These are phyloP conservation scores for Xerocomus brunneocitrinus DNA, from an alignment of 768 basidiomycete genomes.

Conservation along the genomic window DNA sequence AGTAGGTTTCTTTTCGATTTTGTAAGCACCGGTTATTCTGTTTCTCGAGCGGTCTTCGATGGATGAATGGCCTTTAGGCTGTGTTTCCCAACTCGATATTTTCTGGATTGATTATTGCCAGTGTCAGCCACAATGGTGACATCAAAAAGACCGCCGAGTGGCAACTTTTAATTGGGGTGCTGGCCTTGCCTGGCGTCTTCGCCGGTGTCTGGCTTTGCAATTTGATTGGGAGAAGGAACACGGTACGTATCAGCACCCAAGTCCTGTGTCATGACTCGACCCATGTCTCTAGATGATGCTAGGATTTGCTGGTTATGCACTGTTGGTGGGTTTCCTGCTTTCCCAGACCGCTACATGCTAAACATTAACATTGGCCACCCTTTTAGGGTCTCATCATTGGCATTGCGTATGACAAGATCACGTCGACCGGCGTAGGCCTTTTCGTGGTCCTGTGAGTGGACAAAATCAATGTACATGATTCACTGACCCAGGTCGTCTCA, in stretches of 20 bases:
- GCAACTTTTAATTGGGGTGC: slow-evolving; percentile 60
- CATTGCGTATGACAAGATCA: slow-evolving; percentile 56
- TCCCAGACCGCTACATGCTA: not conserved
- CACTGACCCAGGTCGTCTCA: slow-evolving; percentile 18
- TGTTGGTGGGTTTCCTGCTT: slow-evolving; percentile 41
- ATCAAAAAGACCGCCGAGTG: slow-evolving; percentile 62
- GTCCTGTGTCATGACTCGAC: not conserved
- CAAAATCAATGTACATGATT: not conserved
- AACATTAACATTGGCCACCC: not conserved
- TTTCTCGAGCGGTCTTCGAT: not conserved
- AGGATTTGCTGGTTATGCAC: slow-evolving; percentile 62
- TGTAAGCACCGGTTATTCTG: slow-evolving; percentile 25
- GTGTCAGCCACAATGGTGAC: slow-evolving; percentile 50
- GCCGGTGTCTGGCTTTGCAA: slow-evolving; percentile 47
- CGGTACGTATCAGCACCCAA: slow-evolving; percentile 31
- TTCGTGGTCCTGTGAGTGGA: slow-evolving; percentile 61
- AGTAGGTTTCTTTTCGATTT: slow-evolving; percentile 68
- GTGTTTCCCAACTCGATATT: slow-evolving; percentile 75
- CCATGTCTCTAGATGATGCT: slow-evolving; percentile 48
- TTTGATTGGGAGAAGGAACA: slow-evolving; percentile 52
- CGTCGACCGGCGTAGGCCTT: slow-evolving; percentile 47
- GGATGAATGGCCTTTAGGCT: slow-evolving; percentile 34
- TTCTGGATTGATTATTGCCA: slow-evolving; percentile 61
- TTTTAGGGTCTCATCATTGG: slow-evolving; percentile 50
- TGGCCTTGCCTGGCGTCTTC: slow-evolving; percentile 59